Evolutionary conservation across 164 flowering plant species (phyloP), one percentile per base, ranked within the genome.

Genomic region (Magnolia changhungtana): DNA sequence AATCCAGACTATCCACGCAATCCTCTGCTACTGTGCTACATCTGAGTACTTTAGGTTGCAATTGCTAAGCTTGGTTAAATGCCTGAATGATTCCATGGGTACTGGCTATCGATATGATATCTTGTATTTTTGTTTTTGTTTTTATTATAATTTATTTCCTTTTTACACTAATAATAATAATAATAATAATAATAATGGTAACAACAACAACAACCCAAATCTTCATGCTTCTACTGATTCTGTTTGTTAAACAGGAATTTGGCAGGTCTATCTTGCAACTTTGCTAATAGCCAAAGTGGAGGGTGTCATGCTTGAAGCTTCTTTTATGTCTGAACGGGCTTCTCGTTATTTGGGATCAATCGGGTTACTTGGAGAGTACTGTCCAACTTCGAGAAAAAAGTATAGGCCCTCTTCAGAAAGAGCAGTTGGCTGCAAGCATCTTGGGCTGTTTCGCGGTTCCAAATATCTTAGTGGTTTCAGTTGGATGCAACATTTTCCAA

Each of bases 291-390:
- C 80, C 83, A 86, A 89, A 83, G 91, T 88, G 88, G 88, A 88
- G 88, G 73, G 80, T 63, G 85, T 83, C 52, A 85, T 82, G 85
- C 72, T 81, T 84, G 85, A 83, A 83, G 80, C 81, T 83, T 84
- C 83, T 87, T 91, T 89, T 91, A 91, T 91, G 95, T 91, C 92
- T 86, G 95, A 86, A 77, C 73, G 80, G 84, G 86, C 83, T 72
- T 70, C 83, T 78, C 84, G 82, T 73, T 88, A 83, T 84, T 81
- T 86, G 87, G 82, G 86, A 83, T 85, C 91, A 27, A 76, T 89
- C 81, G 93, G 92, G 50, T 88, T 91, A 79, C 93, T 88, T 82
- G 92, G 92, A 67, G 89, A 88, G 77, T 89, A 89, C 50, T 84
- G 87, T 82, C 92, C 90, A 76, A 77, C 85, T 58, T 80, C 89